Base-by-base conservation (phyloP, 768 basidiomycete genomes). In the Pleurotus cornucopiae region DNA sequence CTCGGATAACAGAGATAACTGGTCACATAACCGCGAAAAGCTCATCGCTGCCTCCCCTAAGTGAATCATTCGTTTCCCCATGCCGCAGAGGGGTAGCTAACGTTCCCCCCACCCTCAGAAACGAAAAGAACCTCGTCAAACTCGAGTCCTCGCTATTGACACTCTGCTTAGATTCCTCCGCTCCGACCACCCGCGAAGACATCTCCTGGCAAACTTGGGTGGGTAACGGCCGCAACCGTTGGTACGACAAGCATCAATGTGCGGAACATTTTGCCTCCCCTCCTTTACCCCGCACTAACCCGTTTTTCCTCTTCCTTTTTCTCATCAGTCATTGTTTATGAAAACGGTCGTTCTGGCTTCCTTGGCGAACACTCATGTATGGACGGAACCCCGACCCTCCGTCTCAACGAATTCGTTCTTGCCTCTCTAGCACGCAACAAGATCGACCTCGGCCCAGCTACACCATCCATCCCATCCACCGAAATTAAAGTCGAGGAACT, bases 171-270 rank as follows among this genome's bases (percentile, higher is more conserved):
- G 96, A 98, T 64, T 91, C 93, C 67, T 80, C 80, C 9, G 78
- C 78, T 39, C 96, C 96, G 0, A 73, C 90, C 30, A 89, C 89
- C 4, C 79, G 92, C 40, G 90, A 96, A 61, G 85, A 91, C 25
- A 77, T 89, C 11, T 89, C 89, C 55, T 89, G 89, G 86, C 76
- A 72, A 16, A 83, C 84, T 48, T 98, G 96, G 94, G 86, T 86
- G 20, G 96, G 94, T 30, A 82, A 96, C 62, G 95, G 93, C 20
- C 76, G 85, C 49, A 97, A 96, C 69, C 76, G 96, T 58, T 99
- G 89, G 78, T 98, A 87, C 66, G 97, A 98, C 76, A 99, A 99
- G 71, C 96, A 98, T 66, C 91, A 98, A 66, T 64, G 92, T 94
- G 67, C 34, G 88, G 30, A 34, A 34, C 30, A 77, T 4, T 41